A percentile compares a stretch with the other conserved stretches of the same genome.
Conservation (phyloP, 257 asterid genomes). For the Ballota nigra region DNA sequence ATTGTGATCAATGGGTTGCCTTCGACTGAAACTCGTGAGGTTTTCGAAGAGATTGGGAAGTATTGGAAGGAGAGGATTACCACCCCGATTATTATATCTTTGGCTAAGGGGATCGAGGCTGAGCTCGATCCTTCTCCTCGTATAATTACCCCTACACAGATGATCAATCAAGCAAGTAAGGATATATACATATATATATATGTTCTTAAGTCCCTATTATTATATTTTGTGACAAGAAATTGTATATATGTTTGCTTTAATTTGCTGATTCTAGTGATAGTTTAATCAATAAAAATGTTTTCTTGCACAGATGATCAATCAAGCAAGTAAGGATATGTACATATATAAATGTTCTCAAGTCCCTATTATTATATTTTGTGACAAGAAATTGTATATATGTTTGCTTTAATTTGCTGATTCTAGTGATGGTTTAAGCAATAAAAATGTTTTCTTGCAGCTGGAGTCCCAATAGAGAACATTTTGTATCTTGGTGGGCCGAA, state of each 20-base stretch:
- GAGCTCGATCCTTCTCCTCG: slow-evolving; percentile 71
- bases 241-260: neutral
- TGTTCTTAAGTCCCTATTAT: neutral
- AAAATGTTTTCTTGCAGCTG: too few species aligned
- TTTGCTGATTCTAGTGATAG: neutral
- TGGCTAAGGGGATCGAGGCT: slow-evolving; percentile 92
- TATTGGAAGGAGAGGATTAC: slow-evolving; percentile 88
- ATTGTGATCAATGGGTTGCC: slow-evolving; percentile 85
- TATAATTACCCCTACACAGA: slow-evolving; percentile 85
- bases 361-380: neutral
- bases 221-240: neutral
- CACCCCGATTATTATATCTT: slow-evolving; percentile 64
- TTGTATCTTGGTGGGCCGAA: slow-evolving; percentile 90
- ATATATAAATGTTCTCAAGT: neutral
- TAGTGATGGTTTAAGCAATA: neutral
- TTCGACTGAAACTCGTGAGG: slow-evolving; percentile 79
- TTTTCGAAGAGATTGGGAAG: slow-evolving; percentile 70
- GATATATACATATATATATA: neutral
- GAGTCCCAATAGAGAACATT: slow-evolving; percentile 70
- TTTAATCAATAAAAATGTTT: too few species aligned
- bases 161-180: slow-evolving; percentile 85
- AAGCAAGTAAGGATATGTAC: slow-evolving; percentile 65
- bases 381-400: neutral
- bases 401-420: neutral
- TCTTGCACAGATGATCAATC: slow-evolving; percentile 83